These are phyloP conservation scores for Postia placenta DNA, from an alignment of 768 basidiomycete species.

Conservation along the genomic window DNA sequence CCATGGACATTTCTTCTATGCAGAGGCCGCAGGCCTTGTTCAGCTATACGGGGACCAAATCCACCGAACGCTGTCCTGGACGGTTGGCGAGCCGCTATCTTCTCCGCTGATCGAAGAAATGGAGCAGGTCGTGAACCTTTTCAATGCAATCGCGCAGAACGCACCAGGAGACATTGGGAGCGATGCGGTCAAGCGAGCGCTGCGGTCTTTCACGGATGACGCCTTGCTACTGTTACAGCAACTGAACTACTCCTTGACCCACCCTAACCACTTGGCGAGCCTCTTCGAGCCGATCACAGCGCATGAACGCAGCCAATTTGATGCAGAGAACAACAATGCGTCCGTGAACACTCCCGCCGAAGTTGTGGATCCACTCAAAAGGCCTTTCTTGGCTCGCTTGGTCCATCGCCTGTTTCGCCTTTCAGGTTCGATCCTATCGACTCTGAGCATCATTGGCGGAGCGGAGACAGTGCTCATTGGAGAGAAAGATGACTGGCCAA, in stretches of 20 bases:
- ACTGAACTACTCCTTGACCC: slow-evolving; percentile 84
- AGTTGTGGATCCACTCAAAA: slow-evolving; percentile 55
- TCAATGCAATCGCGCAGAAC: slow-evolving; percentile 65
- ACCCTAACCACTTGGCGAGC: slow-evolving; percentile 83
- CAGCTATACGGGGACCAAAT: slow-evolving; percentile 84
- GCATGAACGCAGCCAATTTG: slow-evolving; percentile 66
- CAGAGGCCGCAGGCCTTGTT: slow-evolving; percentile 81
- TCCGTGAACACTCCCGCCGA: slow-evolving; percentile 34
- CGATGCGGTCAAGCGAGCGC: slow-evolving; percentile 52
- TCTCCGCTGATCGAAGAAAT: slow-evolving; percentile 77
- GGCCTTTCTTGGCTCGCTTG: slow-evolving; percentile 67
- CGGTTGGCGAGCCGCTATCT: slow-evolving; percentile 71
- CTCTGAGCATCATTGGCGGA: slow-evolving; percentile 63
- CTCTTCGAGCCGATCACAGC: slow-evolving; percentile 73
- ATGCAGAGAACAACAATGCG: slow-evolving; percentile 43
- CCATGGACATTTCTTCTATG: slow-evolving; percentile 73
- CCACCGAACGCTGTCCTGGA: slow-evolving; percentile 73
- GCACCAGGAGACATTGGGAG: slow-evolving; percentile 35
- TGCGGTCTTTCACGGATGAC: slow-evolving; percentile 61
- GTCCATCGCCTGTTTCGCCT: slow-evolving; percentile 68
- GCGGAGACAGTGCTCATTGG: slow-evolving; percentile 62
- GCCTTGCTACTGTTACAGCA: slow-evolving; percentile 77
- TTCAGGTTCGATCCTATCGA: slow-evolving; percentile 61
- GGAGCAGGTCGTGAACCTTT: slow-evolving; percentile 72
- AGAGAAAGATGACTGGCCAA: slow-evolving; percentile 67